Evolutionary conservation across 2,329 filamentous ascomycete genomes (phyloP), one percentile per base, ranked within the genome.

Genomic region (Dryadomyces quercus-mongolicae): DNA sequence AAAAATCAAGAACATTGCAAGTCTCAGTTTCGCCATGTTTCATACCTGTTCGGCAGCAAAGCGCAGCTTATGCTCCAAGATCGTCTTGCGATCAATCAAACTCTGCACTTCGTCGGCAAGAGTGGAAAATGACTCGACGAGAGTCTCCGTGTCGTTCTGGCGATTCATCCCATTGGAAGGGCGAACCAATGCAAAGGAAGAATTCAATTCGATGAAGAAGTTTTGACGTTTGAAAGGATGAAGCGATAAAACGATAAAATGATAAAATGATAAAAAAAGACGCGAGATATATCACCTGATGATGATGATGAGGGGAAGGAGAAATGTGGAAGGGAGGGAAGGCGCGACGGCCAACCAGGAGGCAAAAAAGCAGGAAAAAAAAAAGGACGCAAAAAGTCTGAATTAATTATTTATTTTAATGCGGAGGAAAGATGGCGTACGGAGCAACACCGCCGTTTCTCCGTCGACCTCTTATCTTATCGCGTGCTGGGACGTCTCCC

Each of bases 41-140:
- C 76, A 66, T 74, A 84, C 81, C 74, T 84, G 80, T 65, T 84
- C 80, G 61, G 83, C 80, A 36, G 81, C 81, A 68, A 80, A 84
- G 53, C 78, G 75, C 60, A 84, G 71, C 68, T 85, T 85, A 67
- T 84, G 79, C 69, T 84, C 80, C 56, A 85, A 70, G 54, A 84
- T 76, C 31, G 77, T 82, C 64, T 84, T 83, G 60, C 77, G 75
- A 65, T 84, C 81, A 60, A 76, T 76, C 64, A 85, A 66, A 54
- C 71, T 73, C 68, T 85, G 81, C 45, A 84, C 80, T 68, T 85
- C 77, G 68, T 83, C 76, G 61, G 81, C 81, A 54, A 85, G 72
- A 54, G 80, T 72, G 67, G 76, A 78, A 70, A 85, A 84, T 60
- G 80, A 82, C 70, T 82, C 77, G 60, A 80, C 73, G 65, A 85